Percentiles rank a stretch among this genome's conserved stretches.
These are phyloP conservation scores for Plasmopara halstedii DNA, from an alignment of 352 stramenopile genomes.

Conservation along the genomic window DNA sequence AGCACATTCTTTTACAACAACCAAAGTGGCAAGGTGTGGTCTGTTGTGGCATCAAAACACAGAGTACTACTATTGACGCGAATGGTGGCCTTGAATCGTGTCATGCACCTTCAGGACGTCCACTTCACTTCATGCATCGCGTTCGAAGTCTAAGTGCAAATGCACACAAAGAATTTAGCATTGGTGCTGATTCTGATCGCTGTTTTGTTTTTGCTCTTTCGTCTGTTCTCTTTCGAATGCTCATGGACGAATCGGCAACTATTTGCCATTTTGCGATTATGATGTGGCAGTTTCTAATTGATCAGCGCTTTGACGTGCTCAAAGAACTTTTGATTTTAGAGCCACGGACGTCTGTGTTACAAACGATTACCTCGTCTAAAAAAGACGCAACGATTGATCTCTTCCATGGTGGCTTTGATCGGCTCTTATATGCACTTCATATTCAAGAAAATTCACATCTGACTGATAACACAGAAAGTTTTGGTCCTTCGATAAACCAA, in stretches of 20 bases:
- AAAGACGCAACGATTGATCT: slow-evolving; percentile 64
- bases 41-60: slow-evolving; percentile 25
- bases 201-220: slow-evolving; percentile 62
- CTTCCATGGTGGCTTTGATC: slow-evolving; percentile 68
- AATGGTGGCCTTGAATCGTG: slow-evolving; percentile 2
- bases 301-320: slow-evolving; percentile 58
- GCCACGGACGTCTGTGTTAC: slow-evolving; percentile 47
- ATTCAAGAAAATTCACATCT: not conserved
- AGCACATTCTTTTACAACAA: slow-evolving; percentile 55
- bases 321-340: slow-evolving; percentile 76
- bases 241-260: slow-evolving; percentile 46
- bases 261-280: slow-evolving; percentile 41
- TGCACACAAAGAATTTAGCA: slow-evolving; percentile 53
- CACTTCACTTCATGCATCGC: slow-evolving; percentile 20
- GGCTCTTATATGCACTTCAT: slow-evolving; percentile 32
- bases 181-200: slow-evolving; percentile 62
- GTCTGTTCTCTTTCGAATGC: slow-evolving; percentile 49
- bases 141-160: slow-evolving; percentile 43
- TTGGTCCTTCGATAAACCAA: slow-evolving; percentile 18
- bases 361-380: slow-evolving; percentile 64
- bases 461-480: not conserved
- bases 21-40: slow-evolving; percentile 57
- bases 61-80: slow-evolving; percentile 5
- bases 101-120: slow-evolving; percentile 2
- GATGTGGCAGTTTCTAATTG: slow-evolving; percentile 67